Evolutionary conservation across 768 basidiomycete genomes (phyloP).

Genomic region (Amanita rubescens): DNA sequence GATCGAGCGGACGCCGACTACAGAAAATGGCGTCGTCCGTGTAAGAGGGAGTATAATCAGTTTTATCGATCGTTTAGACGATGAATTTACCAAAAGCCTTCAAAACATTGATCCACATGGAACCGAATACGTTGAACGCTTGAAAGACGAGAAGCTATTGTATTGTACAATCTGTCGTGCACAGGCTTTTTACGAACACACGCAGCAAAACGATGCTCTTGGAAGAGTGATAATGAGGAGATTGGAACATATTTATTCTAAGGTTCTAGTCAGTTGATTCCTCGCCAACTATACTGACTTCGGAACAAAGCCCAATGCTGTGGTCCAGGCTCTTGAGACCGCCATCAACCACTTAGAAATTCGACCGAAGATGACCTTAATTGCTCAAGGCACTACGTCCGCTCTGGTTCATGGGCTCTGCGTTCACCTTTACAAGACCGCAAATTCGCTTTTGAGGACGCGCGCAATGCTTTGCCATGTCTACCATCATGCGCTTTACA

Average conservation of each 20-base stretch:
- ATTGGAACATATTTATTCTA: slow-evolving; percentile 96
- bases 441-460: slow-evolving; percentile 87
- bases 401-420: slow-evolving; percentile 85
- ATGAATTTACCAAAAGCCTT: slow-evolving; percentile 94
- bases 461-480: slow-evolving; percentile 97
- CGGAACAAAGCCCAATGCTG: slow-evolving; percentile 74
- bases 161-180: slow-evolving; percentile 92
- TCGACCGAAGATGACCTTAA: slow-evolving; percentile 56
- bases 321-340: slow-evolving; percentile 84
- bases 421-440: slow-evolving; percentile 87
- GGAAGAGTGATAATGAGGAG: slow-evolving; percentile 90
- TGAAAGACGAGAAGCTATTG: slow-evolving; percentile 92
- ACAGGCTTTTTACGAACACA: slow-evolving; percentile 86
- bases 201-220: slow-evolving; percentile 67
- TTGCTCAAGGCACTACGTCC: slow-evolving; percentile 49
- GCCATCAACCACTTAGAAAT: slow-evolving; percentile 50
- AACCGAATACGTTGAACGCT: slow-evolving; percentile 94
- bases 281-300: slow-evolving; percentile 9
- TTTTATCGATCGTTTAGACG: slow-evolving; percentile 92
- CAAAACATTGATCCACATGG: slow-evolving; percentile 99
- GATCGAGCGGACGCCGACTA: slow-evolving; percentile 69
- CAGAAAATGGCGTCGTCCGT: slow-evolving; percentile 68
- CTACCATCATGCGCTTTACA: slow-evolving; percentile 94
- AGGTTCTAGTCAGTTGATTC: slow-evolving; percentile 41
- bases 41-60: slow-evolving; percentile 95